These are phyloP conservation scores for Rosa rugosa DNA, from an alignment of 306 rosid genomes.

Conservation along the genomic window DNA sequence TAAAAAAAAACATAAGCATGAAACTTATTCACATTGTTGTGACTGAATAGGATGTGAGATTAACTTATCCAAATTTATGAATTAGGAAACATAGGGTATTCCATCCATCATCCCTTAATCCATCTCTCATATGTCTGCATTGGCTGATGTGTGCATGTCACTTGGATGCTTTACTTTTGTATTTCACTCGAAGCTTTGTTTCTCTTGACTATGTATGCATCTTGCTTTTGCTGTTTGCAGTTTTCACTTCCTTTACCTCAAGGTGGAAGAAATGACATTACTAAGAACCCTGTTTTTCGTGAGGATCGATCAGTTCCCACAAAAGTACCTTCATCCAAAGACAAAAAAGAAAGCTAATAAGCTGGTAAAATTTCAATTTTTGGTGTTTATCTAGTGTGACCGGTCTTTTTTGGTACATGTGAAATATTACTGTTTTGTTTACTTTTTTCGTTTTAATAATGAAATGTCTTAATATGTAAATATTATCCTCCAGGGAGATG, in stretches of 20 bases:
- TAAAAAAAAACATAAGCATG: no score
- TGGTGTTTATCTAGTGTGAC: background rate
- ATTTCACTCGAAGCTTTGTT: background rate
- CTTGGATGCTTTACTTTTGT: background rate
- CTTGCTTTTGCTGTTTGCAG: slow-evolving; percentile 46
- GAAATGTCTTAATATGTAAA: background rate
- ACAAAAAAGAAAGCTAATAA: slow-evolving; percentile 73
- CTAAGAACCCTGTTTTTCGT: slow-evolving; percentile 82
- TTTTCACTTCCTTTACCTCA: slow-evolving; percentile 84
- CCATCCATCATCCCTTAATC: background rate
- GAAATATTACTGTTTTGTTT: slow-evolving; percentile 8
- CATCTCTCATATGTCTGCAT: background rate
- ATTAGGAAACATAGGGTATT: background rate
- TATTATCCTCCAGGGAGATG: slow-evolving; percentile 60
- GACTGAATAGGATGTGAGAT: slow-evolving; percentile 11
- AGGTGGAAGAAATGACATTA: slow-evolving; percentile 84
- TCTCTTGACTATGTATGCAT: slow-evolving; percentile 8
- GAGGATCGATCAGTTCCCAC: slow-evolving; percentile 90
- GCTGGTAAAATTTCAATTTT: slow-evolving; percentile 38
- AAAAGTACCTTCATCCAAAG: slow-evolving; percentile 75
- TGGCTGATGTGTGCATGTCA: background rate
- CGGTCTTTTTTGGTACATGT: background rate
- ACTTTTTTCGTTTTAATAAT: background rate
- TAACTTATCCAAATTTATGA: background rate
- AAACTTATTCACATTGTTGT: background rate